Conservation (phyloP, 2,329 filamentous ascomycete genomes). For the Dactylellina leptospora region DNA sequence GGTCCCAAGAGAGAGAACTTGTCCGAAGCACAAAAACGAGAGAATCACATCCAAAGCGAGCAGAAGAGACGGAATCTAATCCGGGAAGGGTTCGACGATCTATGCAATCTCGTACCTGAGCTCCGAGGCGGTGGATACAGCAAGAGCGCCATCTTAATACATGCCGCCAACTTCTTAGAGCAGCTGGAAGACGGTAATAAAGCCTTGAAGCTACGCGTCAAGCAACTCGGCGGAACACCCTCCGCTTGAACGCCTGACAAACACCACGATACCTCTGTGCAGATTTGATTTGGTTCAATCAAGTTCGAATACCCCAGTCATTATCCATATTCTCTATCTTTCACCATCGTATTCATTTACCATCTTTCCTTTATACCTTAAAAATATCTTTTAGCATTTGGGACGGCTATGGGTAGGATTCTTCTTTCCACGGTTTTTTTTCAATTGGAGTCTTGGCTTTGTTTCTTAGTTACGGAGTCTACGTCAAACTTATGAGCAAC, state of each 20-base stretch:
- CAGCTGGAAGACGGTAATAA: conserved; percentile 75
- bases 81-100: conserved; percentile 81
- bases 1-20: conserved; percentile 70
- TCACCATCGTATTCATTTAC: conserved; percentile 1
- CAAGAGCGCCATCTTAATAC: conserved; percentile 80
- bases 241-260: conserved; percentile 15
- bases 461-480: conserved; percentile 19
- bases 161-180: conserved; percentile 81
- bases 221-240: conserved; percentile 60
- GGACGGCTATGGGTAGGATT: conserved; percentile 33
- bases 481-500: conserved; percentile 42
- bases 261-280: neutral
- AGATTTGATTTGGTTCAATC: conserved; percentile 1
- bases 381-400: conserved; percentile 39
- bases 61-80: conserved; percentile 85
- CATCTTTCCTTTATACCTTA: too few relatives aligned
- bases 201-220: conserved; percentile 66
- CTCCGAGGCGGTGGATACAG: conserved; percentile 78
- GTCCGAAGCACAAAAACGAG: conserved; percentile 80
- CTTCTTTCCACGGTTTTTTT: conserved; percentile 23
- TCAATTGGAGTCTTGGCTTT: conserved; percentile 33
- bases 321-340: conserved; percentile 11
- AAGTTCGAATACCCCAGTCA: conserved; percentile 29
- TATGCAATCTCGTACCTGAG: conserved; percentile 79
- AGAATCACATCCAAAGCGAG: conserved; percentile 86